These are phyloP conservation scores for Fusarium pseudonygamai DNA, from an alignment of 2,329 filamentous ascomycete genomes.

Conservation along the genomic window DNA sequence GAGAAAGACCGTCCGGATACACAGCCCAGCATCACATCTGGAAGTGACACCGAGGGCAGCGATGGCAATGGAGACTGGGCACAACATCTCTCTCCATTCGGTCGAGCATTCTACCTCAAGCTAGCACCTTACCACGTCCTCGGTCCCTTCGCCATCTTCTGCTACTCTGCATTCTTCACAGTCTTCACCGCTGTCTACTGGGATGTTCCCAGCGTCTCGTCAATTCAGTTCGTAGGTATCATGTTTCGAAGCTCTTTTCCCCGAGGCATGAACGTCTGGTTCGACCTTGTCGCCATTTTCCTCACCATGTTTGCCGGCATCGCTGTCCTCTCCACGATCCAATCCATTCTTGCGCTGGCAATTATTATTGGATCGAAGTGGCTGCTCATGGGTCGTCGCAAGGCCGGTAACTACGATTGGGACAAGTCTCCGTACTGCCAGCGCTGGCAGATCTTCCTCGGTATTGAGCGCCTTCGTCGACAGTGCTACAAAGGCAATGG, in stretches of 20 bases:
- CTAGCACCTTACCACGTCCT: background rate
- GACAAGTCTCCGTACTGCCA: conserved; percentile 13
- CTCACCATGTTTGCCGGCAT: background rate
- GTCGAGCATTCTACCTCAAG: conserved; percentile 8
- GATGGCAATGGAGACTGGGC: background rate
- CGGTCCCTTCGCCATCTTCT: background rate
- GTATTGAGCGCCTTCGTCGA: background rate
- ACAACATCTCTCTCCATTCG: background rate
- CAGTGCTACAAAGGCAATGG: background rate
- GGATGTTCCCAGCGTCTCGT: conserved; percentile 2
- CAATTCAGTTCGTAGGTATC: background rate
- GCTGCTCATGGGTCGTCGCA: conserved; percentile 1
- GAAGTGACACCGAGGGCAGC: background rate
- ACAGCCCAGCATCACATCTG: background rate
- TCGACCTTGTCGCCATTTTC: conserved; percentile 2
- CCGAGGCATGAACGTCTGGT: background rate
- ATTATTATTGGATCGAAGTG: background rate
- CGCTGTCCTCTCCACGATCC: background rate
- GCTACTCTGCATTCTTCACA: background rate
- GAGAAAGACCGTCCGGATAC: background rate
- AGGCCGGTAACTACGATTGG: conserved; percentile 12
- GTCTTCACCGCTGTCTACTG: background rate
- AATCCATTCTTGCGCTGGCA: background rate
- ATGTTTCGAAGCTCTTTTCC: background rate
- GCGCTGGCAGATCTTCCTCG: conserved; percentile 16